Evolutionary conservation across 148 eudicot species (phyloP), one percentile per base, ranked within the genome.

Genomic region (Fagopyrum esculentum): DNA sequence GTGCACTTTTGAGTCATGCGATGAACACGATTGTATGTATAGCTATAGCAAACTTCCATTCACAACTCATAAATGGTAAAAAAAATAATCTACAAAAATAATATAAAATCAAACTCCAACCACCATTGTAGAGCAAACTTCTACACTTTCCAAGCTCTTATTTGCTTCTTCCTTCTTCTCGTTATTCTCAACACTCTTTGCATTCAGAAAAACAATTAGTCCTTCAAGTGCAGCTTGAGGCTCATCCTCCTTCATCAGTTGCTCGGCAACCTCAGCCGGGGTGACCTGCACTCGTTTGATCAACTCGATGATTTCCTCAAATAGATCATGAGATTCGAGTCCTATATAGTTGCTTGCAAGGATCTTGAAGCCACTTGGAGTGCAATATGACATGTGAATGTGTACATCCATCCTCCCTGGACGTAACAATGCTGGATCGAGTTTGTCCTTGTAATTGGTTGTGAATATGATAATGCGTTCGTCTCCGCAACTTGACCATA

Each of bases 341-440:
- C 71, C 80, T 19, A 89, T 78, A 75, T 89, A 89, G 51, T 84
- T 87, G 0, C 57, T 66, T 40, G 93, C 89, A 6, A 89, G 76
- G 29, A 79, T 45, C 43, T 64, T 78, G 56, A 89, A 89, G 51
- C 82, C 83, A 0, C 80, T 47, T n/a, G 74, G 45, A 2, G 87
- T 87, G 72, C 82, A 78, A 74, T 84, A 86, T 1, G 89, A 82
- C 89, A 86, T 86, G 82, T 82, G 85, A 74, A 86, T 82, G 76
- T 86, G 89, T 79, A 82, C 75, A 48, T 86, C 89, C 89, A 84
- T 86, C 0, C 89, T 80, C 4, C 89, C 89, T 16, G 89, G 86
- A 3, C 87, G 79, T 12, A 84, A 69, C 69, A 86, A 49, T 0
- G 89, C 87, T 0, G 87, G 84, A 19, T 82, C 87, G 10, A 87